A percentile compares a stretch with the other conserved stretches of the same genome.
phyloP scores from a whole-genome alignment of 192 early-diverging fungal species.

The Nowakowskiella sp. region DNA sequence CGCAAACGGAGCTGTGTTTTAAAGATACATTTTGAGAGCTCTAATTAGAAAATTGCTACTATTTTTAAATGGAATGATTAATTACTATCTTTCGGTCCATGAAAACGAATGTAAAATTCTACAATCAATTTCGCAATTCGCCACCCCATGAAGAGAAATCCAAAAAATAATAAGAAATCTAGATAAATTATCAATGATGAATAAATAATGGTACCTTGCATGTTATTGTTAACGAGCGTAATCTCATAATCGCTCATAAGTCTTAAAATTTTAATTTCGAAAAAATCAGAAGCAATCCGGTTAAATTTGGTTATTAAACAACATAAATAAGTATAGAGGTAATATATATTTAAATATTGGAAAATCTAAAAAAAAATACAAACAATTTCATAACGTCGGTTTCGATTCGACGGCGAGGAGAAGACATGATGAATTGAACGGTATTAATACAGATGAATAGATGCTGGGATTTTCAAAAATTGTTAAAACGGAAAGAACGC shows the following conservation, averaged over 20 bases:
- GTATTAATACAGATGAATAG: too few relatives aligned
- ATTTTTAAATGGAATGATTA: constrained; percentile 8
- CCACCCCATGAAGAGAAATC: background rate
- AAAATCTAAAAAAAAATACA: constrained; percentile 16
- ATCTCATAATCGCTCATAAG: constrained; percentile 99
- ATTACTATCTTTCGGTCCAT: constrained; percentile 91
- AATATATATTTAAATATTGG: too few relatives aligned
- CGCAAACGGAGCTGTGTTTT: constrained; percentile 71
- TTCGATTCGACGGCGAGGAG: constrained; percentile 88
- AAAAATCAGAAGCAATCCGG: background rate
- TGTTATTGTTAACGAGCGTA: constrained; percentile 95
- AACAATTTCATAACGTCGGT: constrained; percentile 99
- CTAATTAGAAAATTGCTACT: background rate
- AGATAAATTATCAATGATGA: background rate
- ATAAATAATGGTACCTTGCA: constrained; percentile 61
- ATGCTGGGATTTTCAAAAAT: too few relatives aligned
- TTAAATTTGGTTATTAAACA: constrained; percentile 9
- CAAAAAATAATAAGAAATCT: background rate
- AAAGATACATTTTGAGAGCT: background rate
- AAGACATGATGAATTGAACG: constrained; percentile 81
- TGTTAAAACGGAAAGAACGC: too few relatives aligned
- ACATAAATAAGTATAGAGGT: too few relatives aligned
- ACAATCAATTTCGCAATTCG: background rate
- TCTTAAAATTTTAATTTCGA: constrained; percentile 55
- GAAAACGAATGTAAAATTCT: constrained; percentile 91